Base-by-base conservation (phyloP, 305 asterid genomes). In the Fraxinus nigra region DNA sequence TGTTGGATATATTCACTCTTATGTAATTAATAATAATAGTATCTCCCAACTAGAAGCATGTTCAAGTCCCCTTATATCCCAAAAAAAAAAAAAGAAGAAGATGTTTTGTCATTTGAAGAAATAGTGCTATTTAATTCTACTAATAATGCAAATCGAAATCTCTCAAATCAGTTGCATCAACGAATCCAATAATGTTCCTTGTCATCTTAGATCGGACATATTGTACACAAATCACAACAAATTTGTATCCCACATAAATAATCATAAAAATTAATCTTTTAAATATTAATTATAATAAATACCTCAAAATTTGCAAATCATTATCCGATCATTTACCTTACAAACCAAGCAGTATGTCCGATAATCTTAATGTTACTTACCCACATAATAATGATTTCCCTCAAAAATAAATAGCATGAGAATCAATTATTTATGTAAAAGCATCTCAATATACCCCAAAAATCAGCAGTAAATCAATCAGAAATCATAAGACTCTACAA, bases 401-500 rank as follows among this genome's bases (percentile, higher is more conserved):
- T n/a, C 3, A n/a, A 48, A 81, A 28, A 61, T 20, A 61, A 78
- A 77, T 5, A 4, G 33, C 70, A 48, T 11, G 70, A 67, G 61
- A 67, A n/a, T 10, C 75, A 26, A 80, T 73, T 37, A 34, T 16
- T 74, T 46, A 48, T 35, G 43, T 10, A 24, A 40, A 30, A 54
- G 32, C 28, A 51, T 26, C 40, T 40, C 28, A 80, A 18, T 16
- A 24, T 16, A 22, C 70, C 65, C 83, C 20, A 35, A 30, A 56
- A 14, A 20, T 7, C 46, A 38, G 67, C 28, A 46, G 79, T 10
- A 24, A 32, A 65, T 33, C 65, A 73, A 74, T 18, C 67, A 28
- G 34, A 74, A 80, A 86, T 84, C 88, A 72, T 63, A 48, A 16
- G 48, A 22, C 78, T 35, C 35, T 48, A 82, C 48, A 26, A 30